A percentile compares a stretch with the other conserved stretches of the same genome.
These are phyloP conservation scores for Penicillium sp. DNA, from an alignment of 2,329 filamentous ascomycete genomes.

Conservation along the genomic window DNA sequence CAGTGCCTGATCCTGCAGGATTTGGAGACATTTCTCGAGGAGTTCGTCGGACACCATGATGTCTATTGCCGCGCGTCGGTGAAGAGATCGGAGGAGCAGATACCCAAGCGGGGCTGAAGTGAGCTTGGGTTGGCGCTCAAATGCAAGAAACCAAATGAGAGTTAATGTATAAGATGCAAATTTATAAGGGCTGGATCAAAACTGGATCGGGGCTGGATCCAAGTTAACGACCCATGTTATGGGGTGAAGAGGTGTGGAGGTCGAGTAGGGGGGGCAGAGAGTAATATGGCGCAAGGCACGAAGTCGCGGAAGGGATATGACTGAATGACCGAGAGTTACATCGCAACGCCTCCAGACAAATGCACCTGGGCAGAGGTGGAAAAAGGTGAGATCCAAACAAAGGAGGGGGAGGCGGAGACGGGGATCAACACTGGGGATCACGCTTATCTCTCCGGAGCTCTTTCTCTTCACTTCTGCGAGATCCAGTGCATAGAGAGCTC, in stretches of 20 bases:
- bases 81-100: conserved; percentile 10
- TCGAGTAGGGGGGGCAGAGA: background rate
- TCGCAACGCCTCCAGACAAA: conserved; percentile 27
- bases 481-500: background rate
- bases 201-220: conserved; percentile 8
- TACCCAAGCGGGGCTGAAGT: conserved; percentile 4
- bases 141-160: background rate
- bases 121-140: background rate
- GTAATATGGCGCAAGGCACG: background rate
- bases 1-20: conserved; percentile 77
- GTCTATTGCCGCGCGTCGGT: conserved; percentile 17
- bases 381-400: conserved; percentile 16
- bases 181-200: background rate
- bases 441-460: conserved; percentile 8
- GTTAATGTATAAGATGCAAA: background rate
- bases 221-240: conserved; percentile 19
- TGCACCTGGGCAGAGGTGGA: background rate
- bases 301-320: conserved; percentile 16
- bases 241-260: background rate
- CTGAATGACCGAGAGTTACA: conserved; percentile 31
- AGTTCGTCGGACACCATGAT: conserved; percentile 90
- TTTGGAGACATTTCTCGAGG: conserved; percentile 86
- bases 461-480: background rate
- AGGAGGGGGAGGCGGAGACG: conserved; percentile 22
- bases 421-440: conserved; percentile 19